Percentiles rank a stretch among this genome's conserved stretches.
These are phyloP conservation scores for Paragyromitra xinjiangensis DNA, from an alignment of 495 filamentous ascomycete genomes.

Conservation along the genomic window DNA sequence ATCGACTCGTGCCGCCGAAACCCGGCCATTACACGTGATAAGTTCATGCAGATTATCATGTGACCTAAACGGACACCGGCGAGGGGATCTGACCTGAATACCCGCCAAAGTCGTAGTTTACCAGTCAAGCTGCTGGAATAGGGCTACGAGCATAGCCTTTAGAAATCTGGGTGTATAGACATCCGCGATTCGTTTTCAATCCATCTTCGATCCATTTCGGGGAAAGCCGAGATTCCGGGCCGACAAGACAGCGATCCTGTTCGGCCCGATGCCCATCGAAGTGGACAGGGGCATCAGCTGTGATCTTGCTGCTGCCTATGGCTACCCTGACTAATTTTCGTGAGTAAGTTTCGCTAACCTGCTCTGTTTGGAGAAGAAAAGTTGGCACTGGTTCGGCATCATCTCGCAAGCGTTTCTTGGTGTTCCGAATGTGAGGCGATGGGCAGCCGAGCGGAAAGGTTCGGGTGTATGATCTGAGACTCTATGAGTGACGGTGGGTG, in stretches of 20 bases:
- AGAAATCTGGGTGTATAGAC: neutral
- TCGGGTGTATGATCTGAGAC: conserved; percentile 45
- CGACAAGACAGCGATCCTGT: conserved; percentile 1
- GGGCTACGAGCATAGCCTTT: neutral
- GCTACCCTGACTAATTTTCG: conserved; percentile 31
- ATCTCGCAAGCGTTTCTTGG: conserved; percentile 21
- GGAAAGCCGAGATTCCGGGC: neutral
- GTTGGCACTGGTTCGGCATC: conserved; percentile 38
- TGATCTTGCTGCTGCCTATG: conserved; percentile 3
- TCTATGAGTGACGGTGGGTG: conserved; percentile 45
- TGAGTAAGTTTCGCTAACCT: conserved; percentile 33
- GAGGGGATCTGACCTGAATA: neutral
- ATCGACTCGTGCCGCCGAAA: conserved; percentile 3
- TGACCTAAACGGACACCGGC: neutral
- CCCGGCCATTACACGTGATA: neutral
- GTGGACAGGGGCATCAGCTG: neutral
- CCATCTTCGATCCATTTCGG: neutral
- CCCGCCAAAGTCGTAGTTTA: neutral
- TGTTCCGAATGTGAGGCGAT: conserved; percentile 25
- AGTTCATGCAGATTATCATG: conserved; percentile 1
- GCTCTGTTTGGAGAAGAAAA: conserved; percentile 24
- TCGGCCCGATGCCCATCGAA: conserved; percentile 20
- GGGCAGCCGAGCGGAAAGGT: conserved; percentile 32
- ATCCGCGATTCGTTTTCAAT: neutral
- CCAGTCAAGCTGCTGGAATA: neutral